phyloP scores from a whole-genome alignment of 169 alveolate genomes.

The Plasmodium knowlesi region DNA sequence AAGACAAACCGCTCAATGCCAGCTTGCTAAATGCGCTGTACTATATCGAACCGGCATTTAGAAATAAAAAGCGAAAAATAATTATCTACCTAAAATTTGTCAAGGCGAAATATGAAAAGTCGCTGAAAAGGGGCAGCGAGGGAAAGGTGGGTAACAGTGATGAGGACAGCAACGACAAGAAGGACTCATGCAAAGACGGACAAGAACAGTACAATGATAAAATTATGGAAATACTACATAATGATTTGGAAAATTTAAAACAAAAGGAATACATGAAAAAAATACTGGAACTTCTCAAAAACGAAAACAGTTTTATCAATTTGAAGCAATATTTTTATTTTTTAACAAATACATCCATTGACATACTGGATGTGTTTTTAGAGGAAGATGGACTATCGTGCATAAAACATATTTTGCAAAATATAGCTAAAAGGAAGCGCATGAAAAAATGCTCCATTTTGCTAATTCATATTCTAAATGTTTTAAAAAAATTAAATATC shows the following conservation, averaged over 20 bases:
- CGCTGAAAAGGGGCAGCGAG: slow-evolving; percentile 5
- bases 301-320: slow-evolving; percentile 46
- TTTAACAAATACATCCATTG: not conserved
- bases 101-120: slow-evolving; percentile 35
- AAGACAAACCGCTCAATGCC: slow-evolving; percentile 24
- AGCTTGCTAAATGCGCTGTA: slow-evolving; percentile 23
- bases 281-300: slow-evolving; percentile 11
- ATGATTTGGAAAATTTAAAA: slow-evolving; percentile 26
- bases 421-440: slow-evolving; percentile 36
- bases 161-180: not conserved
- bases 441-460: slow-evolving; percentile 41
- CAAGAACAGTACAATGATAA: not conserved
- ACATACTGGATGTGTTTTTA: slow-evolving; percentile 9
- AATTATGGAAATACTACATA: slow-evolving; percentile 4
- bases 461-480: slow-evolving; percentile 20
- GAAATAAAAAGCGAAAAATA: slow-evolving; percentile 45
- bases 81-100: slow-evolving; percentile 42
- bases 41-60: slow-evolving; percentile 37
- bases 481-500: slow-evolving; percentile 45
- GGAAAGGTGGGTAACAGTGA: not conserved
- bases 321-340: slow-evolving; percentile 19
- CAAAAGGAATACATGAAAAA: slow-evolving; percentile 30
- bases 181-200: not conserved
- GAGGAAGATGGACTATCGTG: slow-evolving; percentile 44
- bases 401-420: slow-evolving; percentile 38